Conservation (phyloP, 306 rosid genomes). For the Mimosa pudica region DNA sequence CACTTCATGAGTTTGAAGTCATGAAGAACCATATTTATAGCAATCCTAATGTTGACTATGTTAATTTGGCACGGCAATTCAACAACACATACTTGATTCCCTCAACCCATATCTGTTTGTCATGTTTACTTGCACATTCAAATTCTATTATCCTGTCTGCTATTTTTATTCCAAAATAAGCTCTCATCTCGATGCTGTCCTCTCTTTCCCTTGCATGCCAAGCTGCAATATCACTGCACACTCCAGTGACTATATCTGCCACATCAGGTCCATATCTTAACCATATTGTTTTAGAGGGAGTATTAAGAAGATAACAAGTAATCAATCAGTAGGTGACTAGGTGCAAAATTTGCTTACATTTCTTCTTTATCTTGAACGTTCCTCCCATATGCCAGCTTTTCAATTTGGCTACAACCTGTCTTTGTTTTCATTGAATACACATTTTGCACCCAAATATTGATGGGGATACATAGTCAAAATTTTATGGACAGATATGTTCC, state of each 20-base stretch:
- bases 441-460: constrained; percentile 10
- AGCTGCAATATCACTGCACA: constrained; percentile 58
- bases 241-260: constrained; percentile 79
- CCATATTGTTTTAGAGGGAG: constrained; percentile 21
- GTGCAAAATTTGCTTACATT: constrained; percentile 64
- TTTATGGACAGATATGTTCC: neutral
- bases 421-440: constrained; percentile 34
- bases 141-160: constrained; percentile 75
- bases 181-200: constrained; percentile 47
- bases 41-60: constrained; percentile 27
- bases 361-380: constrained; percentile 85
- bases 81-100: constrained; percentile 85
- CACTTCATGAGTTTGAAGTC: neutral
- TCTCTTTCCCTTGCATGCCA: constrained; percentile 83
- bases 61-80: constrained; percentile 57
- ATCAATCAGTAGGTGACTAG: neutral
- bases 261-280: constrained; percentile 40
- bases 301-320: constrained; percentile 25
- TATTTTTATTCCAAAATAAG: constrained; percentile 81
- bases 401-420: constrained; percentile 88
- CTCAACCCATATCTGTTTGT: constrained; percentile 74
- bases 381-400: constrained; percentile 94
- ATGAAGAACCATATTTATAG: constrained; percentile 29
- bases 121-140: constrained; percentile 78
- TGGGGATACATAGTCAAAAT: no score